Evolutionary conservation across 768 basidiomycete genomes (phyloP).

Genomic region (Leccinum uliginosum): DNA sequence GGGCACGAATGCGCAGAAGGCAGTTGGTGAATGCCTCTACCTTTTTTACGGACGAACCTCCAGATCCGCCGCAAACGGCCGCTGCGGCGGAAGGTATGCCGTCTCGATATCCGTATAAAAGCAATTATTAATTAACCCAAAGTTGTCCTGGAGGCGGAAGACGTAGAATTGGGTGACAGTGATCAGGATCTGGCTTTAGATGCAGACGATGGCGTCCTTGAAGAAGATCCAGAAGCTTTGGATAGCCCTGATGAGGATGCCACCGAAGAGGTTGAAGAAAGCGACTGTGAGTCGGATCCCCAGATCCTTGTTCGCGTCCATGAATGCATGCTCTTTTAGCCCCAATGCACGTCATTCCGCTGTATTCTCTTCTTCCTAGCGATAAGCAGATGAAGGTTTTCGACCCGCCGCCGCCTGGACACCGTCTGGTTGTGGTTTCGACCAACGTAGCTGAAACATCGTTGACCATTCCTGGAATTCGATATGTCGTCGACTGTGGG

Average conservation of each 20-base stretch:
- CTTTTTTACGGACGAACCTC: constrained; percentile 25
- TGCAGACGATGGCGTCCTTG: constrained; percentile 55
- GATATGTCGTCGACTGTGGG: constrained; percentile 96
- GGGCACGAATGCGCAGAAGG: constrained; percentile 42
- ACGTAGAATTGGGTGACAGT: constrained; percentile 61
- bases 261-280: constrained; percentile 55
- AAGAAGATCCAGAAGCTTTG: constrained; percentile 69
- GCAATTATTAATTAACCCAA: neutral
- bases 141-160: constrained; percentile 80
- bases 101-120: neutral
- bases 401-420: constrained; percentile 70
- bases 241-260: constrained; percentile 69
- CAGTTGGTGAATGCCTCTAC: constrained; percentile 22
- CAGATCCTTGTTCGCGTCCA: constrained; percentile 1
- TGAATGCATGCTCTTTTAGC: constrained; percentile 38
- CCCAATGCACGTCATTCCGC: constrained; percentile 91
- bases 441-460: constrained; percentile 98
- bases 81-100: constrained; percentile 19
- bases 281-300: constrained; percentile 48
- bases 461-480: constrained; percentile 93
- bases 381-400: constrained; percentile 97
- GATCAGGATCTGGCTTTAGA: constrained; percentile 59
- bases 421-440: constrained; percentile 87
- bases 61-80: constrained; percentile 12
- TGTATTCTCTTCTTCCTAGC: constrained; percentile 89